phyloP scores from a whole-genome alignment of 78 protist species.

The Planoprotostelium fungivorum region DNA sequence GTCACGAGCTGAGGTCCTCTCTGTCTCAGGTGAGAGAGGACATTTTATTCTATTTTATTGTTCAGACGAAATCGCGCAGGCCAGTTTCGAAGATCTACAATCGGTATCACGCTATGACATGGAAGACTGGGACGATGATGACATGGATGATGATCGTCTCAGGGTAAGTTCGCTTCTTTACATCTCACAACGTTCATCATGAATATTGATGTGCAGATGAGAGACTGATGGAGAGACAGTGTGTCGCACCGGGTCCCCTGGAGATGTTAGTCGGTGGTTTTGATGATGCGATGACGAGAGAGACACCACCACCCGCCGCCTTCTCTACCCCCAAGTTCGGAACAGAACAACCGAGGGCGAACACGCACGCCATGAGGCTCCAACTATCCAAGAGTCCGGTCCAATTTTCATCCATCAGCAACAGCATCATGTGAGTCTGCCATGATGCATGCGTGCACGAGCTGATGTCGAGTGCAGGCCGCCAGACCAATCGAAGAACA shows the following conservation, averaged over 20 bases:
- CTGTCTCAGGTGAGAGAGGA: neutral
- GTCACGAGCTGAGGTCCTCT: neutral
- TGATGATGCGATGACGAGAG: neutral
- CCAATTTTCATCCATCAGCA: too few species aligned
- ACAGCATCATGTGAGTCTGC: neutral
- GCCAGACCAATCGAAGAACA: neutral
- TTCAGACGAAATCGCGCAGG: too few species aligned
- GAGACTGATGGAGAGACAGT: too few species aligned
- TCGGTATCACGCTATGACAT: neutral
- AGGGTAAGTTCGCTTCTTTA: neutral
- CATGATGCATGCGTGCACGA: neutral
- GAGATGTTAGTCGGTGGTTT: neutral
- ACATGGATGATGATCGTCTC: neutral
- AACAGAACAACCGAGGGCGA: neutral
- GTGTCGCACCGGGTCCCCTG: neutral
- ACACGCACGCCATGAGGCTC: neutral
- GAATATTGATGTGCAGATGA: too few species aligned
- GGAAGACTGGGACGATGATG: neutral
- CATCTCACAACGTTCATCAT: neutral
- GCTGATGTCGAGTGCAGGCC: neutral
- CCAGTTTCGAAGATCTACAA: neutral
- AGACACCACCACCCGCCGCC: neutral
- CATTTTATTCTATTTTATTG: too few species aligned
- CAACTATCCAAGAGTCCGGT: neutral
- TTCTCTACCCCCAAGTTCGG: neutral